Conservation (phyloP, 2,329 filamentous ascomycete species). For the Aspergillus pseudoglaucus region DNA sequence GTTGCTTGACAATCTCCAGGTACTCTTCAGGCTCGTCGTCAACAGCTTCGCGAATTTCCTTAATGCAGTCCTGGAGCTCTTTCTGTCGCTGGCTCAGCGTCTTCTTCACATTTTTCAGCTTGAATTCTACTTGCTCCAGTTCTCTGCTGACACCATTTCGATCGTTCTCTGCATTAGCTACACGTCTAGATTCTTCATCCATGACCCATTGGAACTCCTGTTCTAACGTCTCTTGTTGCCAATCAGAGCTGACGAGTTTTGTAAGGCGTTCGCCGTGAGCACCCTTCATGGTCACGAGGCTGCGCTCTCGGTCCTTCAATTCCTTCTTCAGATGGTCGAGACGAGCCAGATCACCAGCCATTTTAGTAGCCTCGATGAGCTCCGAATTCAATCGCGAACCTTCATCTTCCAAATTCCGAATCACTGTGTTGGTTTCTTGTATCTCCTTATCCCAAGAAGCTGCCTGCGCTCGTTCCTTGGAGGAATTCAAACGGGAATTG, state of each 20-base stretch:
- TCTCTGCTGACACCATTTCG: constrained; percentile 67
- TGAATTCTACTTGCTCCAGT: constrained; percentile 69
- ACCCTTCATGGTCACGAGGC: constrained; percentile 67
- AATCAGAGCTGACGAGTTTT: constrained; percentile 56
- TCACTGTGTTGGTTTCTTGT: constrained; percentile 56
- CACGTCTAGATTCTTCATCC: constrained; percentile 49
- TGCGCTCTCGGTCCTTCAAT: constrained; percentile 63
- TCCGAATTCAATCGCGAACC: constrained; percentile 69
- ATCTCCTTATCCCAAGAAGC: constrained; percentile 67
- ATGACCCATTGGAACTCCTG: constrained; percentile 60
- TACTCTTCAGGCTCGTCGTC: constrained; percentile 48
- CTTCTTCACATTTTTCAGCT: constrained; percentile 59
- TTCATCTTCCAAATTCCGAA: constrained; percentile 65
- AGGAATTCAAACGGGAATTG: constrained; percentile 54
- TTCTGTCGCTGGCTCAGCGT: constrained; percentile 57
- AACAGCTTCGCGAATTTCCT: constrained; percentile 54
- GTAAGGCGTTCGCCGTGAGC: constrained; percentile 69
- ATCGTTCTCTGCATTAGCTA: constrained; percentile 60
- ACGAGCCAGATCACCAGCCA: constrained; percentile 75
- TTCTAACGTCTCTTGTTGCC: constrained; percentile 66
- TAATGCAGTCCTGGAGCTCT: constrained; percentile 57
- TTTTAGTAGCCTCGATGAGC: constrained; percentile 71
- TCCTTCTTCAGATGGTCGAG: constrained; percentile 80
- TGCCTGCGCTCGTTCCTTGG: constrained; percentile 56
- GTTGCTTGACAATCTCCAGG: constrained; percentile 45